A percentile compares a stretch with the other conserved stretches of the same genome.
Evolutionary conservation across 208 protist genomes (phyloP).

Genomic region (Giardia muris): DNA sequence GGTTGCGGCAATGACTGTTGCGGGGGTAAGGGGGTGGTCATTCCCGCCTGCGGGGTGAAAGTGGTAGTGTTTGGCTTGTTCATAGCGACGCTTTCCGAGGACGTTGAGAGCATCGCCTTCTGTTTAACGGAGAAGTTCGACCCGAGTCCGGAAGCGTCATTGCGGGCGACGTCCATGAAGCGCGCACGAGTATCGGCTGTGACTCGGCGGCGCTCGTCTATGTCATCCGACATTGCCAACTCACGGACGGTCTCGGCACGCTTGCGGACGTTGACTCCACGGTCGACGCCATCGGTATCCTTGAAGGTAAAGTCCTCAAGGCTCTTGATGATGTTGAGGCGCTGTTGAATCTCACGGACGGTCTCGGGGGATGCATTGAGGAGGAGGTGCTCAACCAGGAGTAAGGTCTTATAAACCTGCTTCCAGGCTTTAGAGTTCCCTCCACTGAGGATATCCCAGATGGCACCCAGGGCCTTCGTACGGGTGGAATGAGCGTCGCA

Average conservation of each 20-base stretch:
- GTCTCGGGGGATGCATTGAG: neutral
- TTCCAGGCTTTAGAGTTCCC: conserved; percentile 3
- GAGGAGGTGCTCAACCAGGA: conserved; percentile 5
- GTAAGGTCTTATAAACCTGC: conserved; percentile 3
- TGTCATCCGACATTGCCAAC: neutral
- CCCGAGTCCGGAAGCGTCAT: neutral
- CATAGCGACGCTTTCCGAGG: neutral
- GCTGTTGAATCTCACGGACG: neutral
- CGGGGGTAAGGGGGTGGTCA: too few relatives aligned
- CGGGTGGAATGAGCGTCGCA: neutral
- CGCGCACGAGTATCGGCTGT: neutral
- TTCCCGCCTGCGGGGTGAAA: too few relatives aligned
- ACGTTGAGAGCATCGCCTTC: neutral
- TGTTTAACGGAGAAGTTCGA: neutral
- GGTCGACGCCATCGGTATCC: conserved; percentile 2
- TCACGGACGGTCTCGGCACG: conserved; percentile 6
- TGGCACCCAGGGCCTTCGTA: neutral
- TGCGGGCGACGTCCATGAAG: neutral
- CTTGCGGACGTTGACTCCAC: conserved; percentile 24
- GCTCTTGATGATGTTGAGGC: neutral
- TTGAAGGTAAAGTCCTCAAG: conserved; percentile 8
- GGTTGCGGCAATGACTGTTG: too few relatives aligned
- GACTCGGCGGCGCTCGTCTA: neutral
- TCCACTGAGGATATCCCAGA: neutral
- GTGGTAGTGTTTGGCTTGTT: too few relatives aligned